Percentiles rank a stretch among this genome's conserved stretches.
Conservation (phyloP, 2,329 filamentous ascomycete genomes). For the Epichloe bromicola region DNA sequence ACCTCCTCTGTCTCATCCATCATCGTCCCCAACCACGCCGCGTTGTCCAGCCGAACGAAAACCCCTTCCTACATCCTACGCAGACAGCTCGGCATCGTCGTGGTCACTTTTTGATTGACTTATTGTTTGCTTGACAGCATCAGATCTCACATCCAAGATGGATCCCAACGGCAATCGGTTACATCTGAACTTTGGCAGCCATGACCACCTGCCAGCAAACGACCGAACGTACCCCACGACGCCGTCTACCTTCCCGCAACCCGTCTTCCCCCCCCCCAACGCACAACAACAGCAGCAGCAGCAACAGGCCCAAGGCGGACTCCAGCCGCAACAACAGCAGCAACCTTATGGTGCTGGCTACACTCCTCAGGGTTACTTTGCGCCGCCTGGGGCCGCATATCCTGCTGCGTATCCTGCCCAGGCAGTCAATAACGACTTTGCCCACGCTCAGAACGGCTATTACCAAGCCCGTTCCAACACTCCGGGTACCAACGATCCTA, state of each 20-base stretch:
- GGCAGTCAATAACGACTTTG: constrained; percentile 33
- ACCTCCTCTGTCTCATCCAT: too few species aligned
- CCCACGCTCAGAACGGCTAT: constrained; percentile 30
- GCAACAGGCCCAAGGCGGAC: constrained; percentile 24
- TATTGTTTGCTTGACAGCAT: not conserved
- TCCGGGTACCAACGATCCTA: constrained; percentile 62
- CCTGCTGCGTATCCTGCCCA: constrained; percentile 27
- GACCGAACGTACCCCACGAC: constrained; percentile 73
- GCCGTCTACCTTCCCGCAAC: constrained; percentile 63
- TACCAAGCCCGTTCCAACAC: constrained; percentile 43
- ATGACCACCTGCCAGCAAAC: constrained; percentile 46
- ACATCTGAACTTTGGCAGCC: constrained; percentile 54
- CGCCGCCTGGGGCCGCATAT: constrained; percentile 47
- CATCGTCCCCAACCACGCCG: too few species aligned
- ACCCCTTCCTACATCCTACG: too few species aligned
- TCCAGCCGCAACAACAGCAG: constrained; percentile 24
- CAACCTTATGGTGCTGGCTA: constrained; percentile 37
- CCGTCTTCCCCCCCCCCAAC: constrained; percentile 1
- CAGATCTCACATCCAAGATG: constrained; percentile 21
- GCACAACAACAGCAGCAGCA: constrained; percentile 24
- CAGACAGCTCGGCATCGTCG: too few species aligned
- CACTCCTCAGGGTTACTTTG: constrained; percentile 42
- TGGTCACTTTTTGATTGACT: too few species aligned
- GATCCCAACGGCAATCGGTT: constrained; percentile 47
- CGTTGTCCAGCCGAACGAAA: too few species aligned